phyloP scores from a whole-genome alignment of 352 stramenopile genomes.

The Hyphochytrium catenoides region DNA sequence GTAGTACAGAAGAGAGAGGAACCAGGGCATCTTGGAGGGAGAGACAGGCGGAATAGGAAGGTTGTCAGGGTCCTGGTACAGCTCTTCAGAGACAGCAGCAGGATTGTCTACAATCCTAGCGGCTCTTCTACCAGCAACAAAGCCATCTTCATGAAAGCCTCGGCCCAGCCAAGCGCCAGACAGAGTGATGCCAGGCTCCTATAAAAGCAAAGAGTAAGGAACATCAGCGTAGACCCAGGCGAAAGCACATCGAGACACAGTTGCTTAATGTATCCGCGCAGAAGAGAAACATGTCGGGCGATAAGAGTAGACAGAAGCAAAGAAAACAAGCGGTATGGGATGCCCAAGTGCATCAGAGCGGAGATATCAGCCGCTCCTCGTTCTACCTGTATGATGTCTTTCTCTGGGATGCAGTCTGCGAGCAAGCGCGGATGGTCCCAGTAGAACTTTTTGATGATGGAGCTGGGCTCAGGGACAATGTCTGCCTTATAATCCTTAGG shows the following conservation, averaged over 20 bases:
- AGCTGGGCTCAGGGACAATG: constrained; percentile 18
- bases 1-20: too few relatives aligned
- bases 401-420: constrained; percentile 49
- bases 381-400: constrained; percentile 56
- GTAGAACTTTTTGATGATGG: constrained; percentile 39
- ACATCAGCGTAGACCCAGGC: too few relatives aligned
- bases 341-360: too few relatives aligned
- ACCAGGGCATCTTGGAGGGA: constrained; percentile 35
- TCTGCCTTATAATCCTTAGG: constrained; percentile 34
- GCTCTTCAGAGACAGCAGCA: constrained; percentile 29
- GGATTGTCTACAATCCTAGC: constrained; percentile 44
- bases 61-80: constrained; percentile 61
- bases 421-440: constrained; percentile 58
- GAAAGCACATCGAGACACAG: too few relatives aligned
- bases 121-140: constrained; percentile 44
- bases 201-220: too few relatives aligned
- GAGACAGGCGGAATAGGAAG: constrained; percentile 35
- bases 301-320: too few relatives aligned
- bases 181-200: constrained; percentile 49
- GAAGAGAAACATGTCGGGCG: too few relatives aligned
- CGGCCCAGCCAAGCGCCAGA: constrained; percentile 48
- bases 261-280: too few relatives aligned
- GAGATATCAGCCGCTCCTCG: too few relatives aligned
- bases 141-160: constrained; percentile 60
- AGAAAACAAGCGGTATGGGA: too few relatives aligned